Base-by-base conservation (phyloP, 2,329 filamentous ascomycete species). In the Mollisiaceae sp. region DNA sequence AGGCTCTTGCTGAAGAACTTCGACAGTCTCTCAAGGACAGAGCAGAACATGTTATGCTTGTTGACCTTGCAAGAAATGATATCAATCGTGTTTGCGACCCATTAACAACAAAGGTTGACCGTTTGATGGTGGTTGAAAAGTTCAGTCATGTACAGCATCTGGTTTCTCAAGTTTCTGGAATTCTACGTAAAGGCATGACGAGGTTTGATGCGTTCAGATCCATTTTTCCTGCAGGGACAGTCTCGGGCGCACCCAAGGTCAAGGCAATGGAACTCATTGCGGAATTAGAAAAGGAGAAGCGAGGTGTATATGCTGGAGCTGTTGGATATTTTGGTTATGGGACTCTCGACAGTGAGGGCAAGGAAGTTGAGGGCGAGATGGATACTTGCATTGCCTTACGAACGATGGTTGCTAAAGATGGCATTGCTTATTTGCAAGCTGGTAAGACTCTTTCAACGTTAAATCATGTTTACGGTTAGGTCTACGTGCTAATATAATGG, bases 141-240 rank as follows among this genome's bases (percentile, higher is more conserved):
- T 99, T 99, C 82, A 95, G 91, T 66, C 95, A 99, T 79, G 95
- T 99, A 35, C 95, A 98, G 83, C 95, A 99, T 79, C 86, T 99
- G 20, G 94, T 97, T 4, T 97, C 93, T 1, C 94, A 99, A 78
- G 95, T 99, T 0, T 97, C 93, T 1, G 94, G 95, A 54, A 85
- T 95, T n/a, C 81, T 98, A 70, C 86, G 95, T 55, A 83, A 86
- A 5, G 94, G 85, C 45, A 93, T 93, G 82, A 94, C 93, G 36
- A 87, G 95, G 65, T 99, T 97, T 79, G 94, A 98, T 76, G 95
- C 95, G 11, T 97, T 99, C 81, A 87, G 94, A 45, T 94, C 91
- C 70, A 97, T 99, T 74, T 99, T 99, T 82, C 95, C 95, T 0
- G 95, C 95, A 4, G 95, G 95, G 63, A 99, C 95, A 0, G 94